Evolutionary conservation across 495 filamentous ascomycete genomes (phyloP), one percentile per base, ranked within the genome.

Genomic region (Bryoglossum gracile): DNA sequence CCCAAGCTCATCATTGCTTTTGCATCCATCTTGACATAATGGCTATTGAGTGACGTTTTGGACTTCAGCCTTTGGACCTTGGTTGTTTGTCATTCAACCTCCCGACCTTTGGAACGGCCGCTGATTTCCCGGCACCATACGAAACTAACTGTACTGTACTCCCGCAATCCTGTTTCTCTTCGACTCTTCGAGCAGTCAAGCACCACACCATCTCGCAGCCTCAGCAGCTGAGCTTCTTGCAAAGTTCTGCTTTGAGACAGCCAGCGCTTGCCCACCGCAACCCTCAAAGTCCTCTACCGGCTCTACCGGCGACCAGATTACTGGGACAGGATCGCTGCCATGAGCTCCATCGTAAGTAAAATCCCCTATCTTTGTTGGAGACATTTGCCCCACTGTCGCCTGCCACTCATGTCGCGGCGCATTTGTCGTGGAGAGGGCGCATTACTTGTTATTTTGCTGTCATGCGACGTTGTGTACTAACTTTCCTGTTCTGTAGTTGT

Each of bases 401-500:
- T 19, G 43, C 47, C 14, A 35, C 50, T 50, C 46, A 45, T 36
- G 46, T 46, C 8, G 30, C 21, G 35, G 46, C 51, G 51, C 51
- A 49, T 33, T 14, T 23, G 50, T 25, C 9, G 30, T 45, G 30
- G 17, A 37, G 8, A 30, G 8, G 26, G 48, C 48, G 25, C 43
- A 39, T 37, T 32, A 19, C 37, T 17, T 13, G 11, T 30, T 18
- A 16, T 17, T 25, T 19, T 18, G 10, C 30, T 30, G 6, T n/a
- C 30, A 36, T 44, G 11, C 3, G 2, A 42, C 11, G 30, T 1
- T 23, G 35, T 35, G 13, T 28, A 24, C 53, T 55, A 21, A 55
- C 33, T 11, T 42, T 33, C 35, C 30, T 30, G 13, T n/a, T n/a
- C 22, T 25, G 25, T 68, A 96, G 90, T 78, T 95, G 61, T 94